These are phyloP conservation scores for Fusarium agapanthi DNA, from an alignment of 2,329 filamentous ascomycete genomes.

Conservation along the genomic window DNA sequence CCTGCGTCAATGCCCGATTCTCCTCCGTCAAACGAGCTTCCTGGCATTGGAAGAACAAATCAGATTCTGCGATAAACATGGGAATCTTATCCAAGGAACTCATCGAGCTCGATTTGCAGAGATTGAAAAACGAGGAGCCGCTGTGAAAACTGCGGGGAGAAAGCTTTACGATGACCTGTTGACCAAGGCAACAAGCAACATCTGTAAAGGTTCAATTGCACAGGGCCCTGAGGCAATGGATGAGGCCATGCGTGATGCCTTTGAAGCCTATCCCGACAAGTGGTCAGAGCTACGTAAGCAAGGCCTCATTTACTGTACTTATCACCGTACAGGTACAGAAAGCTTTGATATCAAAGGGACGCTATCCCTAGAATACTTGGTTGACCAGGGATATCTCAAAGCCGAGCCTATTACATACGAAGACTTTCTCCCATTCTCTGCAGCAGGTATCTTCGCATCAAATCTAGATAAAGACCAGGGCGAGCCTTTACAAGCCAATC, in stretches of 20 bases:
- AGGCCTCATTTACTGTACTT: conserved; percentile 52
- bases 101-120: conserved; percentile 62
- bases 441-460: conserved; percentile 60
- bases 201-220: neutral
- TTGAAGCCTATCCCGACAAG: conserved; percentile 52
- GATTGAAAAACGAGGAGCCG: conserved; percentile 60
- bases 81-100: conserved; percentile 42
- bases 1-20: conserved; percentile 51
- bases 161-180: conserved; percentile 56
- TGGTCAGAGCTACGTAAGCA: conserved; percentile 47
- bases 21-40: conserved; percentile 63
- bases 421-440: conserved; percentile 62
- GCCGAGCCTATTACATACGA: conserved; percentile 59
- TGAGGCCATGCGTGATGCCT: conserved; percentile 40
- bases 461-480: conserved; percentile 41
- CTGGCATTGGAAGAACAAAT: conserved; percentile 58
- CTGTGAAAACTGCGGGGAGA: conserved; percentile 55
- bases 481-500: neutral
- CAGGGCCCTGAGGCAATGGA: conserved; percentile 10
- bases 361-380: conserved; percentile 43
- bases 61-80: conserved; percentile 45
- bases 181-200: conserved; percentile 35
- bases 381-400: conserved; percentile 46
- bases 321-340: conserved; percentile 23
- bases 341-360: neutral